Percentiles rank a stretch among this genome's conserved stretches.
These are phyloP conservation scores for Arthrobotrys musiformis DNA, from an alignment of 2,329 filamentous ascomycete genomes.

Conservation along the genomic window DNA sequence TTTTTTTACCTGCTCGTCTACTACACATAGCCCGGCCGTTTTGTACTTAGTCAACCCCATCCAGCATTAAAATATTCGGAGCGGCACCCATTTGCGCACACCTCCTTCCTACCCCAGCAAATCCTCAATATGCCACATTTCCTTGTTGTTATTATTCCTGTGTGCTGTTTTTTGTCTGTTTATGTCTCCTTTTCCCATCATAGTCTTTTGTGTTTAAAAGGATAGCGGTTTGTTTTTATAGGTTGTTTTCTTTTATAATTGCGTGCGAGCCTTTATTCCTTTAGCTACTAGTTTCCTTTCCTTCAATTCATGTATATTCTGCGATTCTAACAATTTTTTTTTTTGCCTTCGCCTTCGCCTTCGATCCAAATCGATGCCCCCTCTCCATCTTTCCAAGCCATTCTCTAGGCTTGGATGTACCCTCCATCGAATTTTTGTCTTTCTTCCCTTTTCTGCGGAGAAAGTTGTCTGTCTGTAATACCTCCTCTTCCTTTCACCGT, in stretches of 20 bases:
- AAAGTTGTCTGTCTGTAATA: neutral
- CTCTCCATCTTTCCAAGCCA: neutral
- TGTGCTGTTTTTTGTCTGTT: constrained; percentile 23
- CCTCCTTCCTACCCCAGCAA: neutral
- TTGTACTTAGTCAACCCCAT: constrained; percentile 4
- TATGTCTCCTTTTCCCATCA: constrained; percentile 2
- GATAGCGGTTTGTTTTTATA: constrained; percentile 38
- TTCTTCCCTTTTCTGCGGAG: neutral
- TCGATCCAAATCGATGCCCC: neutral
- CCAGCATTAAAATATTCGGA: neutral
- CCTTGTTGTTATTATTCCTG: neutral
- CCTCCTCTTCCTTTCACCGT: neutral
- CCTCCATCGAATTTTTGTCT: neutral
- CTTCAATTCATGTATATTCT: constrained; percentile 45
- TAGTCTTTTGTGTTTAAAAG: constrained; percentile 27
- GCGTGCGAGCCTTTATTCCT: constrained; percentile 24
- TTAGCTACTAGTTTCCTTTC: constrained; percentile 8
- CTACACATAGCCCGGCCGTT: constrained; percentile 16
- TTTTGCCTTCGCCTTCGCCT: neutral
- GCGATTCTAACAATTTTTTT: constrained; percentile 27
- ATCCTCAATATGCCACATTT: neutral
- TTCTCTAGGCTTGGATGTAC: constrained; percentile 4
- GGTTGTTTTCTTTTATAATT: constrained; percentile 18
- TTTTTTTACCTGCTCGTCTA: constrained; percentile 2
- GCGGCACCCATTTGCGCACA: neutral